These are phyloP conservation scores for Ananas comosus DNA, from an alignment of 176 grass and related monocot genomes.

Conservation along the genomic window DNA sequence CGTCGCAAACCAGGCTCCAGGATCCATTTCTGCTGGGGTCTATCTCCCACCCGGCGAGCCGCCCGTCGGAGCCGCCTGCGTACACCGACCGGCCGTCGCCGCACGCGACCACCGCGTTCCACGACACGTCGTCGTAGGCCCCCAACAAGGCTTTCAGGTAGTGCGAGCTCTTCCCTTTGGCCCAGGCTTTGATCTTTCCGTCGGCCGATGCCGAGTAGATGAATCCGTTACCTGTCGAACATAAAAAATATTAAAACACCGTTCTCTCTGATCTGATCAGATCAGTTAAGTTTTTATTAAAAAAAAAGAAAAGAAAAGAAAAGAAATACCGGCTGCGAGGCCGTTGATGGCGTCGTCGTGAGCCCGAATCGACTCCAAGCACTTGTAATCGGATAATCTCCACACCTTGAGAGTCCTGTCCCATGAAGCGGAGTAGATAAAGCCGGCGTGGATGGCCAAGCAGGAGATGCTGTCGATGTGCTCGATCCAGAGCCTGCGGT, in stretches of 20 bases:
- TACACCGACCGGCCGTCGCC: conserved; percentile 30
- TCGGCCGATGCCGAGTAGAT: conserved; percentile 73
- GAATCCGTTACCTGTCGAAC: conserved; percentile 19
- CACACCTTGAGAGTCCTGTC: conserved; percentile 90
- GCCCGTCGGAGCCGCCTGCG: conserved; percentile 58
- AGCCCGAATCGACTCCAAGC: conserved; percentile 84
- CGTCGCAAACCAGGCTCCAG: conserved; percentile 52
- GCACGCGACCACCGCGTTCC: conserved; percentile 53
- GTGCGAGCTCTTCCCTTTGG: conserved; percentile 34
- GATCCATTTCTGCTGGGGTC: conserved; percentile 10
- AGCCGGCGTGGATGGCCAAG: conserved; percentile 66
- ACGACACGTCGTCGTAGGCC: conserved; percentile 42
- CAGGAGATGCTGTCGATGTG: conserved; percentile 97
- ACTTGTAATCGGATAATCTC: conserved; percentile 66
- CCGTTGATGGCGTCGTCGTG: conserved; percentile 89
- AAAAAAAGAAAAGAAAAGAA: too few species aligned
- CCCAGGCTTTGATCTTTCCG: conserved; percentile 83
- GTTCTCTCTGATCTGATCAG: too few species aligned
- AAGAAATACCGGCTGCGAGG: conserved; percentile 10
- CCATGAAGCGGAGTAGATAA: conserved; percentile 70
- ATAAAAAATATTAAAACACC: too few species aligned
- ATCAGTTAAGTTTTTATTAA: too few species aligned
- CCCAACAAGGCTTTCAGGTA: conserved; percentile 40
- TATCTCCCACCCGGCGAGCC: conserved; percentile 42
- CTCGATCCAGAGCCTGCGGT: conserved; percentile 77